Percentiles rank a stretch among this genome's conserved stretches.
phyloP scores from a whole-genome alignment of 2,329 filamentous ascomycete species.

The Colletotrichum sojae region DNA sequence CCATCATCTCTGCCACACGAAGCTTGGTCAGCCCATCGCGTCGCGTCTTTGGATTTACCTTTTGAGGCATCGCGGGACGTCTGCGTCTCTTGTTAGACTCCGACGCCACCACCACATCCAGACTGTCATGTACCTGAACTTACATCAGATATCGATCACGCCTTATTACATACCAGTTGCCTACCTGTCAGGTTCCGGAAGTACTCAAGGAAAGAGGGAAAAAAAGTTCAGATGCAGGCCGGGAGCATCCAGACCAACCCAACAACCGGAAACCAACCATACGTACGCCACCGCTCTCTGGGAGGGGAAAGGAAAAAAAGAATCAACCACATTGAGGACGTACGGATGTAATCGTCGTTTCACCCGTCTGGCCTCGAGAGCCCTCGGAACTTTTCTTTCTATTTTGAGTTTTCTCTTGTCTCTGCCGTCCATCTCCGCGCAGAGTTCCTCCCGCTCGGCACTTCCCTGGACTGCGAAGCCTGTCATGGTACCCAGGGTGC shows the following conservation, averaged over 20 bases:
- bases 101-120: background rate
- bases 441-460: slow-evolving; percentile 25
- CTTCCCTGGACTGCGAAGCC: slow-evolving; percentile 20
- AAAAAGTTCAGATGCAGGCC: background rate
- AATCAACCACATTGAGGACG: slow-evolving; percentile 6
- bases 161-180: no score
- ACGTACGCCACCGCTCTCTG: background rate
- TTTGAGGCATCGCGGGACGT: background rate
- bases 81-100: background rate
- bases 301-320: no score
- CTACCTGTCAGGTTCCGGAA: no score
- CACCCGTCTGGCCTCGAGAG: slow-evolving; percentile 12
- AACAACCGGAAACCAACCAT: slow-evolving; percentile 6
- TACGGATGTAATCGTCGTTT: background rate
- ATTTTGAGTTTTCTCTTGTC: slow-evolving; percentile 36
- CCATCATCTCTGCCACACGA: background rate
- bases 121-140: background rate
- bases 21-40: background rate
- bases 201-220: background rate
- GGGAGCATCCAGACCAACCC: background rate
- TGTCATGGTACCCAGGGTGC: slow-evolving; percentile 11
- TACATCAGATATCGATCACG: slow-evolving; percentile 1
- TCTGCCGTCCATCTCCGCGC: slow-evolving; percentile 25
- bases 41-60: background rate
- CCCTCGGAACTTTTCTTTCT: slow-evolving; percentile 27